Evolutionary conservation across 2,329 filamentous ascomycete species (phyloP), one percentile per base, ranked within the genome.

Genomic region (Fusarium sp.): DNA sequence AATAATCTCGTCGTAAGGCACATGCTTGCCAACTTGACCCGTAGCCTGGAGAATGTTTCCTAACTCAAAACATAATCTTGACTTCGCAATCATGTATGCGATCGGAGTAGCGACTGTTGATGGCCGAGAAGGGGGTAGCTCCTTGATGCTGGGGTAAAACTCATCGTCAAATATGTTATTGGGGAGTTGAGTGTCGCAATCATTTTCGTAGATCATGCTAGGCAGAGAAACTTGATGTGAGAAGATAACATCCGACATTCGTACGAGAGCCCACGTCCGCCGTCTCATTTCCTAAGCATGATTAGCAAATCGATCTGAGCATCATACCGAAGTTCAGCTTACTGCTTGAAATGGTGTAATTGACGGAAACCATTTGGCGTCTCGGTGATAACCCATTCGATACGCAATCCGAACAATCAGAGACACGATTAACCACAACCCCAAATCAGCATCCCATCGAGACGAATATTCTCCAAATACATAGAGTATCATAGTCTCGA

Each of bases 81-180:
- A 86, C 80, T 95, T 94, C 38, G 88, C 88, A 74, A 95, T 94
- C 87, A 95, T 91, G 80, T 94, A 95, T 14, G 91, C 89, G 72
- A 94, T 90, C 3, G 92, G 92, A 1, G 93, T 95, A 5, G 92
- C 88, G 78, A 95, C 92, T 2, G 87, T 90, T 36, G 84, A 84
- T 0, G 93, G 91, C 62, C 92, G 85, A 1, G 92, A 89, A 4
- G 89, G 87, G 2, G 93, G 93, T 14, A 95, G 80, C 12, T 86
- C 82, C 72, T 91, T 92, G 70, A 90, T 92, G 27, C 89, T 87
- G 6, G 92, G 90, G 50, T 90, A 87, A 42, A 96, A 91, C 73
- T 95, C 93, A 70, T 95, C 92, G 74, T 96, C 93, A 78, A 93
- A 93, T 20, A 95, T 87, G 76, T 95, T 96, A 62, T 90, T 89